Conservation (phyloP, 108 stramenopile genomes). For the Seminavis robusta region DNA sequence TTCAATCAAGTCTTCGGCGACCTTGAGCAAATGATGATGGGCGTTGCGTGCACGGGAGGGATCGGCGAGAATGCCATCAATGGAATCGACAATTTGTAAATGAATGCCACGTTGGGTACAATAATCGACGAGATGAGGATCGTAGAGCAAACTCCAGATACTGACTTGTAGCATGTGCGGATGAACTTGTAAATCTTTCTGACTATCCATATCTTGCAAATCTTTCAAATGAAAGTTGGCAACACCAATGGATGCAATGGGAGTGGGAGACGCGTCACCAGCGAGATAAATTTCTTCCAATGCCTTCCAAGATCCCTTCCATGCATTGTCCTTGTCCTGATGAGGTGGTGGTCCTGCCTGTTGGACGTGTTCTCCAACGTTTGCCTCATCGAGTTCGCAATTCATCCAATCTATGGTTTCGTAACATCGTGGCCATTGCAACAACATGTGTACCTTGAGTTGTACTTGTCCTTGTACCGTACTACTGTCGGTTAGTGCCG, state of each 20-base stretch:
- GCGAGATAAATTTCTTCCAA: constrained; percentile 63
- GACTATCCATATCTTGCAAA: constrained; percentile 36
- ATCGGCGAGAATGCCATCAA: constrained; percentile 43
- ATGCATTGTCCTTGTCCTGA: constrained; percentile 65
- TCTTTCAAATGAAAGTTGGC: constrained; percentile 82
- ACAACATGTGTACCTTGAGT: constrained; percentile 58
- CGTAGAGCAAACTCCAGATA: constrained; percentile 69
- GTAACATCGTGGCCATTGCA: constrained; percentile 87
- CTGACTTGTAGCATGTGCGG: constrained; percentile 76
- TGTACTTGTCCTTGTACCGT: constrained; percentile 36
- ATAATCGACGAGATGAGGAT: constrained; percentile 52
- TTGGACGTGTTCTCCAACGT: constrained; percentile 49
- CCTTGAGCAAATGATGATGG: constrained; percentile 23
- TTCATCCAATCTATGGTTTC: constrained; percentile 82
- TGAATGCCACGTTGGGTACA: constrained; percentile 49
- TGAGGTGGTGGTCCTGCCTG: constrained; percentile 75
- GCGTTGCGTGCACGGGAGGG: constrained; percentile 23
- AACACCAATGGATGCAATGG: constrained; percentile 78
- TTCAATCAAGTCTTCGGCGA: constrained; percentile 29
- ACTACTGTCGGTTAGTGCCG: constrained; percentile 29
- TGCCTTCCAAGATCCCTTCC: constrained; percentile 76
- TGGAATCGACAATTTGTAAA: constrained; percentile 65
- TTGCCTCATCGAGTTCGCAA: constrained; percentile 68
- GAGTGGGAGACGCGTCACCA: constrained; percentile 2
- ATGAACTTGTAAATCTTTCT: constrained; percentile 37